Evolutionary conservation across 352 stramenopile genomes (phyloP).

Genomic region (Pythium rishiriense): DNA sequence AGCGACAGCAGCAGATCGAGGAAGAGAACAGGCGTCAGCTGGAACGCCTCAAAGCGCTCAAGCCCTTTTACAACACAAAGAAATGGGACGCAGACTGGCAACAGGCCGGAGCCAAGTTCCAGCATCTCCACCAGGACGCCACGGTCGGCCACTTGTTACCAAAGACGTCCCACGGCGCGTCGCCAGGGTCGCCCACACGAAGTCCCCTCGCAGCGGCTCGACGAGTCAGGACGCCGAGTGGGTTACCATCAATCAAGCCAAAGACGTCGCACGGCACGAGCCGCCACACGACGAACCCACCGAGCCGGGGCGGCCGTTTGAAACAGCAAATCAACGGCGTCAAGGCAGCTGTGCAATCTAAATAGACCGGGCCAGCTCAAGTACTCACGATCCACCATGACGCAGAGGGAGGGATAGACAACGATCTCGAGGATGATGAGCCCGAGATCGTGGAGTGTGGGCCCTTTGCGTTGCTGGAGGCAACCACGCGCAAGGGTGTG

Average conservation of each 20-base stretch:
- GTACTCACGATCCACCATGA: not conserved
- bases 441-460: slow-evolving; percentile 33
- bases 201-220: slow-evolving; percentile 9
- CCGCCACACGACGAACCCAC: not conserved
- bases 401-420: slow-evolving; percentile 10
- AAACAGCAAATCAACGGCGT: slow-evolving; percentile 7
- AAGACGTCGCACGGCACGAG: slow-evolving; percentile 12
- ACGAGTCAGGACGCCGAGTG: slow-evolving; percentile 15
- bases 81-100: slow-evolving; percentile 80
- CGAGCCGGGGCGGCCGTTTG: slow-evolving; percentile 24
- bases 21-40: slow-evolving; percentile 68
- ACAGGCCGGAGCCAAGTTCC: slow-evolving; percentile 50
- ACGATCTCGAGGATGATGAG: slow-evolving; percentile 29
- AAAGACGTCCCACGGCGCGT: slow-evolving; percentile 13
- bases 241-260: slow-evolving; percentile 20
- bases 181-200: slow-evolving; percentile 6
- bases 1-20: slow-evolving; percentile 51
- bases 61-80: slow-evolving; percentile 69
- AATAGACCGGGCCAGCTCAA: not conserved
- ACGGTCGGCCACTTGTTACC: slow-evolving; percentile 72
- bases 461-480: slow-evolving; percentile 58
- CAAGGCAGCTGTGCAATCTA: not conserved
- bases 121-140: slow-evolving; percentile 61
- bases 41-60: slow-evolving; percentile 50
- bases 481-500: slow-evolving; percentile 60